A percentile compares a stretch with the other conserved stretches of the same genome.
Evolutionary conservation across 495 filamentous ascomycete species (phyloP).

Genomic region (Podospora tetraspora): DNA sequence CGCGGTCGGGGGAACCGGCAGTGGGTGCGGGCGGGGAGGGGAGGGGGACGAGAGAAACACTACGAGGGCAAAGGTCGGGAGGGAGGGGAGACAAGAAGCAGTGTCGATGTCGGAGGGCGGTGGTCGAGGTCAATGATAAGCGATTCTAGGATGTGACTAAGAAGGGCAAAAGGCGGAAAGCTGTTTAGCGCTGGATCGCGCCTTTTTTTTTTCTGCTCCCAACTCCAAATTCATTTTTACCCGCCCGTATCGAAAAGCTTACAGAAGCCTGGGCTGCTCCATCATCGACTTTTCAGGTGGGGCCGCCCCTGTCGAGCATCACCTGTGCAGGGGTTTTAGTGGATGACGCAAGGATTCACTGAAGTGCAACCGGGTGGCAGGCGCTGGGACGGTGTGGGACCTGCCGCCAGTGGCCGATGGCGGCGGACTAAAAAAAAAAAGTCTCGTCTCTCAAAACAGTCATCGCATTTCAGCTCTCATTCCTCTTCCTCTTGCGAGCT

Average conservation of each 20-base stretch:
- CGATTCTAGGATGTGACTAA: slow-evolving; percentile 4
- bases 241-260: slow-evolving; percentile 1
- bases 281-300: background rate
- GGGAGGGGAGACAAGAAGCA: background rate
- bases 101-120: background rate
- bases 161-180: background rate
- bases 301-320: background rate
- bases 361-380: background rate
- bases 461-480: background rate
- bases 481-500: background rate
- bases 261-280: background rate
- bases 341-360: slow-evolving; percentile 7
- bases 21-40: background rate
- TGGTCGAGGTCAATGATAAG: slow-evolving; percentile 5
- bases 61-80: background rate
- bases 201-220: slow-evolving; percentile 9
- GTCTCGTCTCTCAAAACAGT: background rate
- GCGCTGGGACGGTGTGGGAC: background rate
- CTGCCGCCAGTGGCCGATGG: background rate
- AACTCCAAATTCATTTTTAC: slow-evolving; percentile 2
- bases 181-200: slow-evolving; percentile 1
- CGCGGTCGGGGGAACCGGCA: slow-evolving; percentile 1
- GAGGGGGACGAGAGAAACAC: background rate
- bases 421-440: background rate
- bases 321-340: slow-evolving; percentile 3